phyloP scores from a whole-genome alignment of 2,329 filamentous ascomycete species.

The Calonectria henricotiae region DNA sequence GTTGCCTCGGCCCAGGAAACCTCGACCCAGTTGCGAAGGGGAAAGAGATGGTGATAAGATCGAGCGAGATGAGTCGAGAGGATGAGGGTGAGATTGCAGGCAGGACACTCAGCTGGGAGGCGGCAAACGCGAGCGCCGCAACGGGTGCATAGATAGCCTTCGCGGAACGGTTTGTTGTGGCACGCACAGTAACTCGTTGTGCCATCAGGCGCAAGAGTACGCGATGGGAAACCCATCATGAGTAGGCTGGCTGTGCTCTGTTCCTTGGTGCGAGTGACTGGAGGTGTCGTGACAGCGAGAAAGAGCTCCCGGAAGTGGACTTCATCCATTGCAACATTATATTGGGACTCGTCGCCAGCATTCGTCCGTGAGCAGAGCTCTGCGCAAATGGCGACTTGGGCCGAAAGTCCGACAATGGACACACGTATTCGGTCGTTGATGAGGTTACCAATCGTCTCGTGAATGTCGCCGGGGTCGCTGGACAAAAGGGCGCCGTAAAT shows the following conservation, averaged over 20 bases:
- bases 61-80: slow-evolving; percentile 93
- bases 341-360: slow-evolving; percentile 81
- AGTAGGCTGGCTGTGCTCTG: slow-evolving; percentile 78
- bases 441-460: slow-evolving; percentile 87
- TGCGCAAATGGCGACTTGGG: slow-evolving; percentile 91
- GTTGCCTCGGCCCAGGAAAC: slow-evolving; percentile 85
- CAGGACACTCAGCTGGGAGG: slow-evolving; percentile 91
- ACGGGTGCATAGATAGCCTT: slow-evolving; percentile 92
- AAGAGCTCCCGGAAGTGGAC: slow-evolving; percentile 89
- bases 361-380: slow-evolving; percentile 94
- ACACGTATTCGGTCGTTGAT: slow-evolving; percentile 89
- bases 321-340: slow-evolving; percentile 86
- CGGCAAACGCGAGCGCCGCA: slow-evolving; percentile 92
- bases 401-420: slow-evolving; percentile 90
- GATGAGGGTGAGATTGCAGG: slow-evolving; percentile 92
- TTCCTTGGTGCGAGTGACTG: slow-evolving; percentile 79
- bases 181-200: slow-evolving; percentile 88
- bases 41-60: slow-evolving; percentile 95
- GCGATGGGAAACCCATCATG: slow-evolving; percentile 98
- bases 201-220: slow-evolving; percentile 79
- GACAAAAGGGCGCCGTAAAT: slow-evolving; percentile 93
- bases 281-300: slow-evolving; percentile 90
- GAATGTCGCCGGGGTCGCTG: slow-evolving; percentile 94
- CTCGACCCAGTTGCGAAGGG: slow-evolving; percentile 90
- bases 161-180: slow-evolving; percentile 85